Conservation (phyloP, 2,329 filamentous ascomycete species). For the Bipolaris sorokiniana region DNA sequence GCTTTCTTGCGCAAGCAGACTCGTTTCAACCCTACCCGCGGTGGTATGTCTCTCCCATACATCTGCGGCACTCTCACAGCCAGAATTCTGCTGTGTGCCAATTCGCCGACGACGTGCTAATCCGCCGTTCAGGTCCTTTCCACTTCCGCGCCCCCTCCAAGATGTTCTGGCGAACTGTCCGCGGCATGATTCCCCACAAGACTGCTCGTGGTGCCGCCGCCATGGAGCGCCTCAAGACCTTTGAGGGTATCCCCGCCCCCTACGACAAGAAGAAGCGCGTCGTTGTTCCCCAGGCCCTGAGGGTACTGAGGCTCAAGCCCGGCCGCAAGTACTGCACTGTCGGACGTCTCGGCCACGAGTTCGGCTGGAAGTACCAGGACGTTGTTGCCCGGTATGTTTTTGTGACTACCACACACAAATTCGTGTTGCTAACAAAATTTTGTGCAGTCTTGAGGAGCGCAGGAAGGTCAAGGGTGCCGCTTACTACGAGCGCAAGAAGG, state of each 20-base stretch:
- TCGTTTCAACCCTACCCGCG: constrained; percentile 98
- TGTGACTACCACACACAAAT: neutral
- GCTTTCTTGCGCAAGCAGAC: constrained; percentile 99
- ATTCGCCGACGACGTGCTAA: constrained; percentile 20
- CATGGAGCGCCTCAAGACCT: constrained; percentile 98
- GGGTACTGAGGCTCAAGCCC: constrained; percentile 95
- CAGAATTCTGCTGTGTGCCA: neutral
- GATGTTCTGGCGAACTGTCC: constrained; percentile 99
- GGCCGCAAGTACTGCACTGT: constrained; percentile 99
- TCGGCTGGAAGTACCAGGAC: constrained; percentile 99
- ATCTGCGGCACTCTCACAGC: neutral
- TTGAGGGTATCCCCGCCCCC: constrained; percentile 97
- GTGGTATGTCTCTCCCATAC: constrained; percentile 69
- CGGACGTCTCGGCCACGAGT: constrained; percentile 96
- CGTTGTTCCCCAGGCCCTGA: constrained; percentile 97
- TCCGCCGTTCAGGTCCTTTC: constrained; percentile 77
- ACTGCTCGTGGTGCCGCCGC: constrained; percentile 95
- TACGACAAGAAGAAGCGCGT: constrained; percentile 99
- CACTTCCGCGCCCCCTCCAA: constrained; percentile 99
- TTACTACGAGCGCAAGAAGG: constrained; percentile 99
- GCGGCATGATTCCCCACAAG: constrained; percentile 99
- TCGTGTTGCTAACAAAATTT: constrained; percentile 26
- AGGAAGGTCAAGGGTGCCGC: constrained; percentile 99
- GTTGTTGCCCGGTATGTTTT: constrained; percentile 89
- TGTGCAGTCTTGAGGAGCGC: constrained; percentile 89